Percentiles rank a stretch among this genome's conserved stretches.
Evolutionary conservation across 257 asterid genomes (phyloP).

Genomic region (Capsicum pubescens): DNA sequence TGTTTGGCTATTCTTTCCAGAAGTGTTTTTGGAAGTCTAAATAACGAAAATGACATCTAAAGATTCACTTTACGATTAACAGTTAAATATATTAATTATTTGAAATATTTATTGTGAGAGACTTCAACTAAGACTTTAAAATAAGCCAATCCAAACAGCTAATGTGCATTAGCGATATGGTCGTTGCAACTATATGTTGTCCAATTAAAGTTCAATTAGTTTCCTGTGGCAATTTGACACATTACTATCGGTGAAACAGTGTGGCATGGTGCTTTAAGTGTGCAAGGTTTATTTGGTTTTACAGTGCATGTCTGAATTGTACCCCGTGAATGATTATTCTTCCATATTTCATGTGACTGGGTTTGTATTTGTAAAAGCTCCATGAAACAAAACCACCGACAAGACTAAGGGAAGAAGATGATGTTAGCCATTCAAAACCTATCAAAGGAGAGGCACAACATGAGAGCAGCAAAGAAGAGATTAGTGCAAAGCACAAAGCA

Average conservation of each 20-base stretch:
- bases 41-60: background rate
- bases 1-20: background rate
- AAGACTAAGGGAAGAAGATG: conserved; percentile 42
- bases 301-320: background rate
- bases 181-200: background rate
- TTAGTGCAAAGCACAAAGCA: conserved; percentile 38
- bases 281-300: background rate
- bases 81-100: background rate
- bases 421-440: conserved; percentile 39
- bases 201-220: background rate
- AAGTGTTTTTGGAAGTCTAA: background rate
- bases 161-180: background rate
- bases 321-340: background rate
- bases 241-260: background rate
- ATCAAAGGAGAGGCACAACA: conserved; percentile 29
- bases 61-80: conserved; percentile 1
- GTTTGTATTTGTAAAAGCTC: conserved; percentile 39
- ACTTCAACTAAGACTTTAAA: background rate
- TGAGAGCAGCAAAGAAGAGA: conserved; percentile 36
- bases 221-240: background rate
- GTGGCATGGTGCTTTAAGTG: background rate
- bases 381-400: conserved; percentile 44
- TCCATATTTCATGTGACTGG: conserved; percentile 34
- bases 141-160: no score
- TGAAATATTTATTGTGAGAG: background rate